Conservation (phyloP, 345 rosid species). For the Excoecaria cochinchinensis region DNA sequence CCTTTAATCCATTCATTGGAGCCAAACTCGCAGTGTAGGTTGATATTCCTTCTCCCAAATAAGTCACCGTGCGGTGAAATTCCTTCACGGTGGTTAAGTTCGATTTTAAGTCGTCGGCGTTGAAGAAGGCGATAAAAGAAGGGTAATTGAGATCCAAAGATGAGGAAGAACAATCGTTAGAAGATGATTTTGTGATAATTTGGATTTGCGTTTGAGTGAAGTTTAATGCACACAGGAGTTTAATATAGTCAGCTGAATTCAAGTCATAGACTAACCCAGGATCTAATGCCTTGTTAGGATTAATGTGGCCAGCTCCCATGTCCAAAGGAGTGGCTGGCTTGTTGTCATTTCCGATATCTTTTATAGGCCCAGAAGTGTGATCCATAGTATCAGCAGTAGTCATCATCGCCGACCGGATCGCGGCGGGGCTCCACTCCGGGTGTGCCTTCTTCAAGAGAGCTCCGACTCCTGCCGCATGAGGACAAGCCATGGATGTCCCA, state of each 20-base stretch:
- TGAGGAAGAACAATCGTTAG: constrained; percentile 37
- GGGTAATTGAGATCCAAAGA: constrained; percentile 59
- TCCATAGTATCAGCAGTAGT: constrained; percentile 44
- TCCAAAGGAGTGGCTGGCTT: constrained; percentile 43
- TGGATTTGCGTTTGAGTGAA: constrained; percentile 45
- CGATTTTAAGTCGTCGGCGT: background rate
- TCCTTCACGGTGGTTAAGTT: constrained; percentile 10
- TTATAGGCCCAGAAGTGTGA: constrained; percentile 19
- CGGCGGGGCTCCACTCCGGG: constrained; percentile 59
- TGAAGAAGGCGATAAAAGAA: constrained; percentile 53
- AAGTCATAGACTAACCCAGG: constrained; percentile 58
- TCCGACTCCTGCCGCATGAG: constrained; percentile 51
- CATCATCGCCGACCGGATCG: constrained; percentile 63
- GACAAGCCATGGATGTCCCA: constrained; percentile 63
- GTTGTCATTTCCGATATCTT: constrained; percentile 22
- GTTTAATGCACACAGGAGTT: constrained; percentile 49
- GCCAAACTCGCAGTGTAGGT: constrained; percentile 40
- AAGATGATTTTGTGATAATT: constrained; percentile 41
- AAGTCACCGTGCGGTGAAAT: constrained; percentile 55
- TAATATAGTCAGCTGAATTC: constrained; percentile 41
- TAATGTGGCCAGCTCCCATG: constrained; percentile 62
- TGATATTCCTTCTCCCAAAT: constrained; percentile 38
- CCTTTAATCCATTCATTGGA: constrained; percentile 33
- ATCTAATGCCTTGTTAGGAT: constrained; percentile 53
- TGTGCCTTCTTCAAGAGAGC: constrained; percentile 48